Evolutionary conservation across 2,329 filamentous ascomycete species (phyloP).

Genomic region (Xylaria sp.): DNA sequence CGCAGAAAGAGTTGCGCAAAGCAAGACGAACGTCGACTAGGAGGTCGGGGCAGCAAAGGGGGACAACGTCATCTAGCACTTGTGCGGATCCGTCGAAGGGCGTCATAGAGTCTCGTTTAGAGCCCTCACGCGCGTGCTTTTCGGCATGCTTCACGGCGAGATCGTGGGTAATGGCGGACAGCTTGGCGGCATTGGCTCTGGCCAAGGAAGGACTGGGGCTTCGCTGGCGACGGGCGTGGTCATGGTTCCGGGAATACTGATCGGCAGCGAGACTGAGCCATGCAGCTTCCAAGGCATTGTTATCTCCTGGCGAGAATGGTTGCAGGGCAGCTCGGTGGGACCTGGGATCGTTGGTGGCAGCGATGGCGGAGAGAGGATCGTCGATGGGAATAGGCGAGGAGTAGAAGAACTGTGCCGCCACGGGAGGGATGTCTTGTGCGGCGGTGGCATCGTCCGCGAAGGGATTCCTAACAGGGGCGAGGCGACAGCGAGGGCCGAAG

Average conservation of each 20-base stretch:
- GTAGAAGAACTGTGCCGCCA: conserved; percentile 85
- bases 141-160: conserved; percentile 59
- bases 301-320: conserved; percentile 83
- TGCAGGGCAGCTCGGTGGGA: conserved; percentile 71
- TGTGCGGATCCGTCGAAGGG: conserved; percentile 46
- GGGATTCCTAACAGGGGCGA: conserved; percentile 59
- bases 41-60: conserved; percentile 62
- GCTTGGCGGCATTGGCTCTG: conserved; percentile 51
- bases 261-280: conserved; percentile 72
- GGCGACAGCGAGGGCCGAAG: conserved; percentile 68
- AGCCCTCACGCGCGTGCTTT: conserved; percentile 56
- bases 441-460: conserved; percentile 47
- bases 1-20: conserved; percentile 62
- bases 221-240: conserved; percentile 49
- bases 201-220: conserved; percentile 50
- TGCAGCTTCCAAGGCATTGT: conserved; percentile 79
- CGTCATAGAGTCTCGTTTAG: conserved; percentile 47
- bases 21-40: conserved; percentile 58
- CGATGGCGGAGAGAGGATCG: conserved; percentile 78
- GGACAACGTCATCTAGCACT: conserved; percentile 44
- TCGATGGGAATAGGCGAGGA: conserved; percentile 84
- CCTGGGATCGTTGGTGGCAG: conserved; percentile 61
- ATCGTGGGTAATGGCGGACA: conserved; percentile 54
- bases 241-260: conserved; percentile 60
- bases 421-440: conserved; percentile 64